phyloP scores from a whole-genome alignment of 2,329 filamentous ascomycete species.

The Cercospora sp. region DNA sequence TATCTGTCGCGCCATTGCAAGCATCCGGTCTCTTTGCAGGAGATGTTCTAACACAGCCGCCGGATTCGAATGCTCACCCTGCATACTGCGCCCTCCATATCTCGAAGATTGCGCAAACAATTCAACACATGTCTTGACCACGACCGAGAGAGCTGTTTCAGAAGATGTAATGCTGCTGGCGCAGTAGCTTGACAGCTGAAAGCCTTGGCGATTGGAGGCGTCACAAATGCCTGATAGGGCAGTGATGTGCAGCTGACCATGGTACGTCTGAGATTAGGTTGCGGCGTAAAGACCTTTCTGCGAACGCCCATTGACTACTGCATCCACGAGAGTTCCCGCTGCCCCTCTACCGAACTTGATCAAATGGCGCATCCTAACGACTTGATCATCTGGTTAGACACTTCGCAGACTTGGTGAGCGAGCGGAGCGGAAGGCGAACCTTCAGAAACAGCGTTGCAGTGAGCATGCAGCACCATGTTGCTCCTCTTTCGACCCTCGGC shows the following conservation, averaged over 20 bases:
- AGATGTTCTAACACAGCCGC: background rate
- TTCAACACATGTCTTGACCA: background rate
- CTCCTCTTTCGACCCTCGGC: background rate
- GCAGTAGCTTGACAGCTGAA: background rate
- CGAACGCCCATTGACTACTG: slow-evolving; percentile 2
- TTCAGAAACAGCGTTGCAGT: background rate
- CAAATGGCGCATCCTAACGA: background rate
- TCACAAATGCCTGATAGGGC: slow-evolving; percentile 7
- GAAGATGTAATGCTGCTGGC: background rate
- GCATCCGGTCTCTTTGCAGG: background rate
- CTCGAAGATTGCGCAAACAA: background rate
- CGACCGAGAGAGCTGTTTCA: background rate
- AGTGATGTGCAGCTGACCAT: slow-evolving; percentile 2
- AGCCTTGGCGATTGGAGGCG: slow-evolving; percentile 3
- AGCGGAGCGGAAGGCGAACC: background rate
- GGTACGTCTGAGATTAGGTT: slow-evolving; percentile 1
- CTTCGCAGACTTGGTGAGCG: background rate
- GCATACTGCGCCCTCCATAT: background rate
- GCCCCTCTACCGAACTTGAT: background rate
- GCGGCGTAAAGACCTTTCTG: background rate
- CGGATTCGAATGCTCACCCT: background rate
- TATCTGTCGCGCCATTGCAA: background rate
- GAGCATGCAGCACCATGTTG: background rate
- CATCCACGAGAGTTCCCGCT: background rate
- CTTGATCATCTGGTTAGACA: background rate